A percentile compares a stretch with the other conserved stretches of the same genome.
Conservation (phyloP, 2,329 filamentous ascomycete species). For the Neonectria punicea region DNA sequence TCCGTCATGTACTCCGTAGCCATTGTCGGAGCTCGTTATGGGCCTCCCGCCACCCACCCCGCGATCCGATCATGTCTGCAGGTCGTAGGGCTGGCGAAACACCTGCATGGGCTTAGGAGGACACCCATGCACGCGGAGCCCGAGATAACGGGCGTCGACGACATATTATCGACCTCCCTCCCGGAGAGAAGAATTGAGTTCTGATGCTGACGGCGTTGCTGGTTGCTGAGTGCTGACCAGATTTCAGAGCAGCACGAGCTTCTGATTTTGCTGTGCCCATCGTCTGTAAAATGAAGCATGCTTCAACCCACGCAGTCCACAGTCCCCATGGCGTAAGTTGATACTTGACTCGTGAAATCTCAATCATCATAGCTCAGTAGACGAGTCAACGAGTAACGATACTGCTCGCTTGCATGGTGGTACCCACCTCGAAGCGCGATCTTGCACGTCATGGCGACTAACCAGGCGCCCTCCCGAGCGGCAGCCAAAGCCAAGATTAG, state of each 20-base stretch:
- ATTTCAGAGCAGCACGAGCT: neutral
- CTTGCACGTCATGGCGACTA: neutral
- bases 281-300: neutral
- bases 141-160: conserved; percentile 6
- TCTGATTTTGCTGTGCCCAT: neutral
- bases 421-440: neutral
- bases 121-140: conserved; percentile 15
- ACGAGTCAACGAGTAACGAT: neutral
- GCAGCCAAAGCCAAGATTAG: neutral
- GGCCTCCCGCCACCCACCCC: conserved; percentile 13
- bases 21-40: neutral
- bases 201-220: conserved; percentile 9
- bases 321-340: neutral
- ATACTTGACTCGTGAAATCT: neutral
- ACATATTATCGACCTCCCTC: conserved; percentile 2
- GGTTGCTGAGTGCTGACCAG: neutral
- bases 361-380: neutral
- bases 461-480: conserved; percentile 1
- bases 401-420: neutral
- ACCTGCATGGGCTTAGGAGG: neutral
- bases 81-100: conserved; percentile 22
- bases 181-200: conserved; percentile 12
- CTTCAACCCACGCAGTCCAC: neutral
- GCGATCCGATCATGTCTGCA: conserved; percentile 18
- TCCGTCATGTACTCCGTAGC: neutral